phyloP scores from a whole-genome alignment of 805 yeast species.

The Brettanomyces anomalus region DNA sequence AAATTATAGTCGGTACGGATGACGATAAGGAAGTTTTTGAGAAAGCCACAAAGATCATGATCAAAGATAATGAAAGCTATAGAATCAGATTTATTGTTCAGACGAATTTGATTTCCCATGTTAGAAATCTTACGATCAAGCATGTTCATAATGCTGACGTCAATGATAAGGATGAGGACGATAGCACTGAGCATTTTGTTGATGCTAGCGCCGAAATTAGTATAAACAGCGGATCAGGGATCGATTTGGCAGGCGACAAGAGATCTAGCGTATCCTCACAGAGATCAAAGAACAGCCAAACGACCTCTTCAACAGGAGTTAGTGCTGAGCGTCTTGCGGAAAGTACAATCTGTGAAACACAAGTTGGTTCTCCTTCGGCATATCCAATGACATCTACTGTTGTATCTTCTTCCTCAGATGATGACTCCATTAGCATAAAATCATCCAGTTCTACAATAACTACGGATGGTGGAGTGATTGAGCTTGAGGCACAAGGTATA shows the following conservation, averaged over 20 bases:
- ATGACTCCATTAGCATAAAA: slow-evolving; percentile 20
- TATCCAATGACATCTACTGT: background rate
- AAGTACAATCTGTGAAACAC: background rate
- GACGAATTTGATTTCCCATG: slow-evolving; percentile 19
- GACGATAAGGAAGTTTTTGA: slow-evolving; percentile 61
- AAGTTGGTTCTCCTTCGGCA: background rate
- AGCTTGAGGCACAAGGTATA: slow-evolving; percentile 91
- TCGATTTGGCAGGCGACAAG: no score
- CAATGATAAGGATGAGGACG: no score
- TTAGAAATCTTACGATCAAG: no score
- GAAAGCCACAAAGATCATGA: slow-evolving; percentile 64
- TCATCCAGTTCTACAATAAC: slow-evolving; percentile 28
- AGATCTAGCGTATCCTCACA: no score
- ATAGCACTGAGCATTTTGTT: no score
- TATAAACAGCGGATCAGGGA: no score
- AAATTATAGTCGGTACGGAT: slow-evolving; percentile 55
- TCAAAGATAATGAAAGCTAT: slow-evolving; percentile 64
- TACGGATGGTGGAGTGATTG: slow-evolving; percentile 55
- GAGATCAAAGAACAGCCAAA: no score
- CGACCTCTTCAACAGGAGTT: background rate
- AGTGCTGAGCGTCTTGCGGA: background rate
- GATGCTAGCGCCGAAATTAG: no score
- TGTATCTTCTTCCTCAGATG: background rate
- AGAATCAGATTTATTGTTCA: slow-evolving; percentile 61
- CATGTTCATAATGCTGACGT: no score